phyloP scores from a whole-genome alignment of 768 basidiomycete genomes.

The Mycena kentingensis region DNA sequence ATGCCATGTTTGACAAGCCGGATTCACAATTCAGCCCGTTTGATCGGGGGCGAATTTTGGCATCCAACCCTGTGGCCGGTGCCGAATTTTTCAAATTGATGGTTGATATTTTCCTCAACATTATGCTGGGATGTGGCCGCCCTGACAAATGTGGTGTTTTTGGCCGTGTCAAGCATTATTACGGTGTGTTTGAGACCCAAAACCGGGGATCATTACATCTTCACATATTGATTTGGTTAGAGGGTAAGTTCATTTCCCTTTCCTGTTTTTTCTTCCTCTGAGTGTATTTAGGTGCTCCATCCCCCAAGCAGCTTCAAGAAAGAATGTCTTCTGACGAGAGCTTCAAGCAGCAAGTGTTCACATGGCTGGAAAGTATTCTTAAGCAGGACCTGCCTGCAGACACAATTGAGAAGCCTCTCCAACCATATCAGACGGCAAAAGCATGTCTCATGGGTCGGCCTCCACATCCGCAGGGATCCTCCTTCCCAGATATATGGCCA shows the following conservation, averaged over 20 bases:
- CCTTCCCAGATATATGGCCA: background rate
- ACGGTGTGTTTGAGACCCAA: slow-evolving; percentile 34
- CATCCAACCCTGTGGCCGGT: slow-evolving; percentile 34
- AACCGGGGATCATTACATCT: slow-evolving; percentile 33
- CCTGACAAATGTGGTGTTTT: slow-evolving; percentile 27
- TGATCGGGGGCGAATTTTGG: slow-evolving; percentile 19
- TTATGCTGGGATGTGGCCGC: slow-evolving; percentile 26
- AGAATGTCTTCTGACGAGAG: slow-evolving; percentile 9
- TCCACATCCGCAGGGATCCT: slow-evolving; percentile 4
- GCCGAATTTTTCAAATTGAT: slow-evolving; percentile 38
- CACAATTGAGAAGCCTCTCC: background rate
- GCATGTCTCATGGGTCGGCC: slow-evolving; percentile 4
- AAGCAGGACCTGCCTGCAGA: slow-evolving; percentile 5
- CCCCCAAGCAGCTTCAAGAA: slow-evolving; percentile 1
- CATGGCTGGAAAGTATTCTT: slow-evolving; percentile 9
- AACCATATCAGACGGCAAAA: background rate
- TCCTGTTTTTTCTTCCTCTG: background rate
- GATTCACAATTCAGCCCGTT: slow-evolving; percentile 14
- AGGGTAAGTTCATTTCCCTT: background rate
- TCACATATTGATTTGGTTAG: slow-evolving; percentile 11
- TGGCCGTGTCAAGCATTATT: slow-evolving; percentile 28
- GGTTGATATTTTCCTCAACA: slow-evolving; percentile 26
- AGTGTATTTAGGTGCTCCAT: slow-evolving; percentile 16
- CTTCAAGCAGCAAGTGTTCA: slow-evolving; percentile 1
- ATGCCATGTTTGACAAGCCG: slow-evolving; percentile 9